A percentile compares a stretch with the other conserved stretches of the same genome.
phyloP scores from a whole-genome alignment of 257 asterid genomes.

The Solanum stenotomum region DNA sequence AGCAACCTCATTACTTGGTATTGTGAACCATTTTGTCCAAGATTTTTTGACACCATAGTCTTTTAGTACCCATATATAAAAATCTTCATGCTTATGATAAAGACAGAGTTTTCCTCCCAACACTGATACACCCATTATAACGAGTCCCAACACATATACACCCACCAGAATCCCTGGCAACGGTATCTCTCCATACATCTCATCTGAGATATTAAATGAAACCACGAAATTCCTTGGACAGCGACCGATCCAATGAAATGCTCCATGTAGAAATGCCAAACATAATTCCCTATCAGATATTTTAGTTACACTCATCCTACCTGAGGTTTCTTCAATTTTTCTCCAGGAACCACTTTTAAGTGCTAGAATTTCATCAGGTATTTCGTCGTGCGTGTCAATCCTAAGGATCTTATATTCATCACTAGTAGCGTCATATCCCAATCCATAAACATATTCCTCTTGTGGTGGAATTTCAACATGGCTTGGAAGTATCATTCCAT shows the following conservation, averaged over 20 bases:
- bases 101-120: background rate
- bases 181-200: no score
- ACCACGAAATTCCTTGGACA: no score
- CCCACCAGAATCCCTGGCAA: background rate
- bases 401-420: background rate
- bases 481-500: background rate
- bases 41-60: background rate
- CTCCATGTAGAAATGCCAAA: no score
- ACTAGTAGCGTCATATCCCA: no score
- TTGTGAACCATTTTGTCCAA: background rate
- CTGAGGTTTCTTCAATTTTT: background rate
- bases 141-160: no score
- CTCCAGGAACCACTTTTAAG: background rate
- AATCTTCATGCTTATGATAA: background rate
- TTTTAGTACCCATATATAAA: background rate
- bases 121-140: background rate
- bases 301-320: background rate
- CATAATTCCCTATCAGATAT: background rate
- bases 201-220: no score
- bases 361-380: background rate
- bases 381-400: background rate
- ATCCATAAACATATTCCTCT: background rate
- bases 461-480: background rate
- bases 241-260: no score
- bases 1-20: background rate